phyloP scores from a whole-genome alignment of 2,329 filamentous ascomycete genomes.

The Rutstroemia sp. region DNA sequence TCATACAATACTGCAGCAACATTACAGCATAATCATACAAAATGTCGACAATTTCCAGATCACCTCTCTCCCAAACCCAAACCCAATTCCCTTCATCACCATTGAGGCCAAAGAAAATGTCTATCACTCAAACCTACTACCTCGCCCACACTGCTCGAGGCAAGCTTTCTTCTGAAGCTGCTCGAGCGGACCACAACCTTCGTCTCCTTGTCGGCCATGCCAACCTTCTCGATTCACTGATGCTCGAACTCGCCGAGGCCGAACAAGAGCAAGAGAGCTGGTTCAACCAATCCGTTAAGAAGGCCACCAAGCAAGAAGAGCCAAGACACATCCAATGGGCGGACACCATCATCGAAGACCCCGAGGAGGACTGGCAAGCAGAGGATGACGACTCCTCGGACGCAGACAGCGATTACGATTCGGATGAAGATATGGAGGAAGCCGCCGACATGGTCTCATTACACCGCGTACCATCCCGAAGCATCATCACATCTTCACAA shows the following conservation, averaged over 20 bases:
- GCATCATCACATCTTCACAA: slow-evolving; percentile 13
- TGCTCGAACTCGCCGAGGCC: slow-evolving; percentile 85
- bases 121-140: slow-evolving; percentile 96
- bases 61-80: slow-evolving; percentile 14
- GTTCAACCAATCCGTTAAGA: slow-evolving; percentile 93
- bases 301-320: slow-evolving; percentile 52
- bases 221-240: slow-evolving; percentile 93
- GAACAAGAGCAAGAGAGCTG: slow-evolving; percentile 93
- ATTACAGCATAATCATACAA: slow-evolving; percentile 15
- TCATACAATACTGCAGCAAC: slow-evolving; percentile 18
- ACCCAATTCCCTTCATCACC: slow-evolving; percentile 16
- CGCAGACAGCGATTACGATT: slow-evolving; percentile 41
- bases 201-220: slow-evolving; percentile 93
- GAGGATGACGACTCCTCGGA: slow-evolving; percentile 44
- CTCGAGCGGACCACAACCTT: slow-evolving; percentile 86
- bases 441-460: slow-evolving; percentile 40
- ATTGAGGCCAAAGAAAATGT: slow-evolving; percentile 75
- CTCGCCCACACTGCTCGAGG: slow-evolving; percentile 92
- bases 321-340: slow-evolving; percentile 79
- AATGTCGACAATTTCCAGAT: slow-evolving; percentile 23
- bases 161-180: slow-evolving; percentile 92
- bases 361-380: slow-evolving; percentile 62
- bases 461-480: slow-evolving; percentile 38
- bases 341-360: slow-evolving; percentile 66
- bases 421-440: slow-evolving; percentile 54